Evolutionary conservation across 768 basidiomycete species (phyloP).

Genomic region (Rhodocollybia butyracea): DNA sequence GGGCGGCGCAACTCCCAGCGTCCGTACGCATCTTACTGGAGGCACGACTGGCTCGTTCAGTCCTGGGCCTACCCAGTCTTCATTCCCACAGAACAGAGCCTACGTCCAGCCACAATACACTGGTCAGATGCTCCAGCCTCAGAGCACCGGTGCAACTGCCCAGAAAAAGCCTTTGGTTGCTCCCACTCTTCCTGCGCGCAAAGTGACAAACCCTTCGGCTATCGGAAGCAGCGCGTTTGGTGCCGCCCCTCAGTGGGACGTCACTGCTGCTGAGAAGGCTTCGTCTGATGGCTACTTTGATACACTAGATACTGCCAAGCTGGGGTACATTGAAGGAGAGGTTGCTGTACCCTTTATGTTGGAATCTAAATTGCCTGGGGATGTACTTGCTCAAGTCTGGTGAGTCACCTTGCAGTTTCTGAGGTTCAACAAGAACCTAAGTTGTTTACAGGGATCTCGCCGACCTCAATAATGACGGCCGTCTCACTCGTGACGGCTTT

Average conservation of each 20-base stretch:
- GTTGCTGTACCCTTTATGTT: slow-evolving; percentile 95
- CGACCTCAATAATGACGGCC: slow-evolving; percentile 85
- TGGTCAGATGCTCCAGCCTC: slow-evolving; percentile 55
- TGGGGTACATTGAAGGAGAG: slow-evolving; percentile 87
- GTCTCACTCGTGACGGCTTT: slow-evolving; percentile 86
- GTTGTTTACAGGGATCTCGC: slow-evolving; percentile 75
- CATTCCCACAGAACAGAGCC: slow-evolving; percentile 35
- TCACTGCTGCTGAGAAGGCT: slow-evolving; percentile 77
- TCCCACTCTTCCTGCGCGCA: slow-evolving; percentile 37
- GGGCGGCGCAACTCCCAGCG: slow-evolving; percentile 31
- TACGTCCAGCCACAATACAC: slow-evolving; percentile 62
- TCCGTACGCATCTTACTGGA: slow-evolving; percentile 57
- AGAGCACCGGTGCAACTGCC: slow-evolving; percentile 35
- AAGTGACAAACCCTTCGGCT: slow-evolving; percentile 21
- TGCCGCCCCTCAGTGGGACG: slow-evolving; percentile 64
- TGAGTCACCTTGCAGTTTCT: slow-evolving; percentile 33
- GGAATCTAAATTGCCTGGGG: slow-evolving; percentile 80
- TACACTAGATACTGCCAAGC: slow-evolving; percentile 68
- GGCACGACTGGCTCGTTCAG: slow-evolving; percentile 61
- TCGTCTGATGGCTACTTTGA: slow-evolving; percentile 78
- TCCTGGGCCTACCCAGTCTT: slow-evolving; percentile 36
- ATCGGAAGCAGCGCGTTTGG: slow-evolving; percentile 24
- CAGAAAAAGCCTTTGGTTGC: slow-evolving; percentile 13
- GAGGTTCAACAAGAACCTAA: slow-evolving; percentile 5
- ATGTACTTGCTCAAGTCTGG: slow-evolving; percentile 89